Evolutionary conservation across 768 basidiomycete species (phyloP), one percentile per base, ranked within the genome.

Genomic region (Sarcodon aspratus): DNA sequence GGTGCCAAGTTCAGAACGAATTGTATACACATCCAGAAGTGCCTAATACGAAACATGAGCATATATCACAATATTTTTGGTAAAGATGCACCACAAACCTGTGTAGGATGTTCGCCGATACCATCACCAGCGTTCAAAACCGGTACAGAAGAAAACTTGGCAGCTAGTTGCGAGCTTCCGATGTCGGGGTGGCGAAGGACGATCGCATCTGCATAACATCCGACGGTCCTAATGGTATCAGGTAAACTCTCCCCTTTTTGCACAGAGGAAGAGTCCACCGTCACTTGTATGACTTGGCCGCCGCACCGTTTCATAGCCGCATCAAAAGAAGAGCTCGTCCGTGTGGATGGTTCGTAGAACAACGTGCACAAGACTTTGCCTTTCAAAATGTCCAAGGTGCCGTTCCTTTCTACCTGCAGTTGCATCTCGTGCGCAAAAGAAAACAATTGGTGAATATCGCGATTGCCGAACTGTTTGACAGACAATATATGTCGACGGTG

Each of bases 291-390:
- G 36, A 97, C 95, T 58, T 94, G 81, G 15, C 96, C 96, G 27
- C 96, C 96, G 58, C 92, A 92, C 45, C 96, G 80, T 65, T 96
- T 95, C 96, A 98, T 99, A 9, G 96, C 96, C 2, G 95, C 85
- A 61, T 99, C 95, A 59, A 99, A 99, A 8, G 95, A 97, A 4
- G 86, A 76, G 53, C 89, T 92, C 3, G 96, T 99, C 33, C 96
- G 77, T 3, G 96, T 99, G 3, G 93, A 96, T 1, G 95, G 89
- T 63, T 99, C 96, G 63, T 92, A 99, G 74, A 99, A 99, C 35
- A 94, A 63, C 17, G 82, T 93, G 61, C 85, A 91, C 6, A 99
- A 75, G 1, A 99, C 83, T 52, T 85, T 88, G 35, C 95, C 95
- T 54, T 84, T 87, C 42, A 98, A 73, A 50, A 96, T 79, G 55